Conservation (phyloP, 495 filamentous ascomycete genomes). For the Aspergillus steynii region DNA sequence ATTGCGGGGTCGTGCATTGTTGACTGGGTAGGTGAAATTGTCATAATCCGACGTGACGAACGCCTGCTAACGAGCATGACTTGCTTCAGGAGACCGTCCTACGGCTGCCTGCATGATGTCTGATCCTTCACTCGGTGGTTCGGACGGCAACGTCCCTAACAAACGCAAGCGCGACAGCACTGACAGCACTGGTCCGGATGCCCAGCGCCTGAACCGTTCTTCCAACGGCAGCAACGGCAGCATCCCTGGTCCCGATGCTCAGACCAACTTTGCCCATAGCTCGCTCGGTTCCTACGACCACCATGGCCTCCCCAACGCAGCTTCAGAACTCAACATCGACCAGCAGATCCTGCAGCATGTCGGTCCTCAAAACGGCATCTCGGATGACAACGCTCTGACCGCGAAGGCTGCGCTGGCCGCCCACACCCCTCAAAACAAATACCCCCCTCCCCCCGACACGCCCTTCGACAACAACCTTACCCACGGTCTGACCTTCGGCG, state of each 20-base stretch:
- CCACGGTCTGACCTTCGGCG: constrained; percentile 43
- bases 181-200: constrained; percentile 44
- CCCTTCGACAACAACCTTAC: constrained; percentile 46
- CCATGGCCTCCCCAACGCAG: constrained; percentile 38
- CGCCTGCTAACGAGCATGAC: constrained; percentile 22
- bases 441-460: constrained; percentile 43
- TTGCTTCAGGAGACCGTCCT: constrained; percentile 10
- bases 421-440: constrained; percentile 46
- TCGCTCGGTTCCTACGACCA: constrained; percentile 41
- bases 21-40: constrained; percentile 6
- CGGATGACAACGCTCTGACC: constrained; percentile 48
- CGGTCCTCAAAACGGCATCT: constrained; percentile 47
- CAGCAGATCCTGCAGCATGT: constrained; percentile 53
- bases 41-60: background rate
- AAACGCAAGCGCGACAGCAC: constrained; percentile 50
- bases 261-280: constrained; percentile 41
- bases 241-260: constrained; percentile 35
- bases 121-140: constrained; percentile 40
- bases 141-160: constrained; percentile 36
- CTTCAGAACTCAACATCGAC: constrained; percentile 47
- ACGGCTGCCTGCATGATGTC: constrained; percentile 34
- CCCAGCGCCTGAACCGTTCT: constrained; percentile 45
- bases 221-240: constrained; percentile 50
- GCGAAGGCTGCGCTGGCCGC: constrained; percentile 50
- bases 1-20: background rate